Percentiles rank a stretch among this genome's conserved stretches.
Conservation (phyloP, 1,284 basidiomycete genomes). For the Flammula alnicola region DNA sequence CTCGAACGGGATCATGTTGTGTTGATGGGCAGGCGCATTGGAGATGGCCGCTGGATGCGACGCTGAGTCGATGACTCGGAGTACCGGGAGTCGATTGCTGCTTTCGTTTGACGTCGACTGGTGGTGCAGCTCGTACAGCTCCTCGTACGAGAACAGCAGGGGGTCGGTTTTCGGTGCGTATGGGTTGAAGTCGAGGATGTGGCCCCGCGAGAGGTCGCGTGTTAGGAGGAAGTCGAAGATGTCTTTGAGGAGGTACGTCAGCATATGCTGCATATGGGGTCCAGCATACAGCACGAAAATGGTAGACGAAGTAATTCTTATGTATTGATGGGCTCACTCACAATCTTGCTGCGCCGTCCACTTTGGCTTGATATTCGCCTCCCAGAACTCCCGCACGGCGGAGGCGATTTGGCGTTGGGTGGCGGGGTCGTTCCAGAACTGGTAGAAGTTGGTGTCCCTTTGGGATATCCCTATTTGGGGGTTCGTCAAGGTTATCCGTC, state of each 20-base stretch:
- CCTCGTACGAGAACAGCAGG: slow-evolving; percentile 84
- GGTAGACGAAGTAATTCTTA: slow-evolving; percentile 5
- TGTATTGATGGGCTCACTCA: slow-evolving; percentile 49
- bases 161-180: slow-evolving; percentile 87
- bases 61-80: slow-evolving; percentile 76
- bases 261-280: no score
- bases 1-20: slow-evolving; percentile 94
- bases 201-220: slow-evolving; percentile 73
- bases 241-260: slow-evolving; percentile 55
- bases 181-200: slow-evolving; percentile 91
- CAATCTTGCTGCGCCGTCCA: slow-evolving; percentile 73
- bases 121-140: slow-evolving; percentile 57
- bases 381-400: slow-evolving; percentile 70
- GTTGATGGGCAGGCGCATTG: slow-evolving; percentile 77
- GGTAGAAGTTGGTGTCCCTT: slow-evolving; percentile 90
- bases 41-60: slow-evolving; percentile 67
- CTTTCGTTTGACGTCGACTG: no score
- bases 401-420: slow-evolving; percentile 60
- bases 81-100: slow-evolving; percentile 53
- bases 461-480: slow-evolving; percentile 79
- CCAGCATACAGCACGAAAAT: no score
- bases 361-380: slow-evolving; percentile 58
- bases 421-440: slow-evolving; percentile 73
- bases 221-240: slow-evolving; percentile 88
- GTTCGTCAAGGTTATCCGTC: no score